Base-by-base conservation (phyloP, 2,329 filamentous ascomycete species). In the Neocatenulostroma microsporum region DNA sequence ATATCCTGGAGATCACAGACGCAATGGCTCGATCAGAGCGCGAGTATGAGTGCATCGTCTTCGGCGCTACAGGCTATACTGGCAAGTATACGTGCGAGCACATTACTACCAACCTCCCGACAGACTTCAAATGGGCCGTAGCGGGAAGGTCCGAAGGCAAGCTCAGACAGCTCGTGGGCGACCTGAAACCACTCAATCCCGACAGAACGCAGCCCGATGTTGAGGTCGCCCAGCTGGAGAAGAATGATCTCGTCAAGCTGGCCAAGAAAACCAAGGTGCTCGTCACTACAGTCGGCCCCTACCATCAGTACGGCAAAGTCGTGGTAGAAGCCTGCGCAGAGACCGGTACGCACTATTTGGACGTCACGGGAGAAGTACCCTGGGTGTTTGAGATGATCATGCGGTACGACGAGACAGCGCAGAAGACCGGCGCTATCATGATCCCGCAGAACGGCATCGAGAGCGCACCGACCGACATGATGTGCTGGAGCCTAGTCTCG, bases 41-140 rank as follows among this genome's bases (percentile, higher is more conserved):
- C 34, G 61, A 74, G 51, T 83, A 82, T 54, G 80, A 84, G 49
- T 60, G 82, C 32, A 64, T 84, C 29, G 64, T 84, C 21, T 68
- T 82, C 14, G 80, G 80, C 18, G 78, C 80, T 8, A 81, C 73
- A 57, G 88, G 88, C 19, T 94, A 93, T 62, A 95, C 88, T 0
- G 88, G 88, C 25, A 80, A 76, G 47, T 70, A 83, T 48, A 78
- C 78, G 2, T 80, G 80, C 19, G 80, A 93, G 58, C 78, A 91
- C 60, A 81, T 94, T 52, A 71, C 78, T 35, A 71, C 70, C 12
- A 65, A 75, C 46, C 68, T 86, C 1, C 82, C 87, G 0, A 84
- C 82, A 13, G 75, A 85, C 56, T 61, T 94, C 44, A 86, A 78
- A 66, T 95, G 88, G 88, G 88, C 85, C 11, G 69, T 95, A 37